Evolutionary conservation across 2,329 filamentous ascomycete genomes (phyloP), one percentile per base, ranked within the genome.

Genomic region (Mycosphaerella sp.): DNA sequence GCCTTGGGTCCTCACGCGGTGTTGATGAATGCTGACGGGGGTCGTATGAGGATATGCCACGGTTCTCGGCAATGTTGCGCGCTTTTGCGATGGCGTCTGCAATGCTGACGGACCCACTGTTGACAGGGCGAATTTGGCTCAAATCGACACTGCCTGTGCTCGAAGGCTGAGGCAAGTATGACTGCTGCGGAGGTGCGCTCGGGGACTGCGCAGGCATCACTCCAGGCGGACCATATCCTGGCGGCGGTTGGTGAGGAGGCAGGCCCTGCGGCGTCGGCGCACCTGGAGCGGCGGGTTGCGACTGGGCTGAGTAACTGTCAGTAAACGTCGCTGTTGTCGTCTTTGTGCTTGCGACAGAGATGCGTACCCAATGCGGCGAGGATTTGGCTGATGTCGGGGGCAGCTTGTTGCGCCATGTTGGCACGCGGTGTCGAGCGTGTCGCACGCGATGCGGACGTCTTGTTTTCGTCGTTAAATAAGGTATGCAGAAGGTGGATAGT

Each of bases 81-180:
- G 88, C 89, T 67, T 89, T 88, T 35, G 89, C 87, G 62, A 95
- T 84, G 43, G 88, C 86, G 68, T 94, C 88, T 52, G 85, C 80
- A 58, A 95, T 84, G 69, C 84, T 91, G 61, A 94, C 84, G 16
- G 85, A 88, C 52, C 89, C 89, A 27, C 86, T 87, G 66, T 79
- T 88, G 49, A 85, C 79, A 4, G 89, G 88, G 63, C 86, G 86
- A 65, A 93, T 87, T 49, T 80, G 78, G 70, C 85, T 90, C 46
- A 95, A 71, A 65, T 95, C 88, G 56, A 94, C 75, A 61, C 81
- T 89, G 44, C 88, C 88, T 53, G 85, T 86, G 50, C 78, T 79
- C 5, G 84, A 80, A 2, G 87, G 86, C 59, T 83, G 82, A 2
- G 86, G 85, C 27, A 85, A 72, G 66, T 62, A 66, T 6, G 54